Conservation (phyloP, 768 basidiomycete species). For the Rhizopogon vinicolor region DNA sequence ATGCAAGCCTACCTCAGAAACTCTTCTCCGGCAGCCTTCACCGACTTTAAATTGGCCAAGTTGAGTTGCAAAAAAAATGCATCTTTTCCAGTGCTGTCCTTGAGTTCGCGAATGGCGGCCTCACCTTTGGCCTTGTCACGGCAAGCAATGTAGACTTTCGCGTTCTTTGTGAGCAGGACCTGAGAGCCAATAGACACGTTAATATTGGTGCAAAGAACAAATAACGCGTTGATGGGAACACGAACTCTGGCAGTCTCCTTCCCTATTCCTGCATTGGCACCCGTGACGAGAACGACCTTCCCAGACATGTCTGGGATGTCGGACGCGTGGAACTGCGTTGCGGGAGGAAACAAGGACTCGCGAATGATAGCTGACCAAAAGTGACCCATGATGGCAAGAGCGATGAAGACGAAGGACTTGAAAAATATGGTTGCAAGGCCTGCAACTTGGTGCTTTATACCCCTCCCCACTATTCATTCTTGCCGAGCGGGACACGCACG, state of each 20-base stretch:
- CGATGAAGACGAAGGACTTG: no score
- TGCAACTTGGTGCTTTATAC: no score
- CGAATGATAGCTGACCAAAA: neutral
- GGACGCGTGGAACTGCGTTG: neutral
- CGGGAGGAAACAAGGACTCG: constrained; percentile 4
- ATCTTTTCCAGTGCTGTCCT: constrained; percentile 20
- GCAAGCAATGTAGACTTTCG: constrained; percentile 25
- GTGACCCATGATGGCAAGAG: neutral
- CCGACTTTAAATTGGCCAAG: constrained; percentile 32
- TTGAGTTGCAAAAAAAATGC: constrained; percentile 34
- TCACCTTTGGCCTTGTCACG: constrained; percentile 17
- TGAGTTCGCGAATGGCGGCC: constrained; percentile 11
- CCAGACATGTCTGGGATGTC: constrained; percentile 15
- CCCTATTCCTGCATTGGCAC: constrained; percentile 18
- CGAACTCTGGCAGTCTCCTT: constrained; percentile 37
- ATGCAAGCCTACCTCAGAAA: constrained; percentile 26
- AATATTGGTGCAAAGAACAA: neutral
- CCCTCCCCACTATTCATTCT: no score
- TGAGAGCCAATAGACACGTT: neutral
- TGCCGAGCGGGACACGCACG: no score
- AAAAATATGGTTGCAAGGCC: no score
- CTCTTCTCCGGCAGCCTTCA: constrained; percentile 36
- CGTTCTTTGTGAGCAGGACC: constrained; percentile 22
- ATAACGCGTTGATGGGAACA: no score
- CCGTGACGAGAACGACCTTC: constrained; percentile 16